Percentiles rank a stretch among this genome's conserved stretches.
Evolutionary conservation across 2,329 filamentous ascomycete genomes (phyloP).

Genomic region (Talaromyces sp.): DNA sequence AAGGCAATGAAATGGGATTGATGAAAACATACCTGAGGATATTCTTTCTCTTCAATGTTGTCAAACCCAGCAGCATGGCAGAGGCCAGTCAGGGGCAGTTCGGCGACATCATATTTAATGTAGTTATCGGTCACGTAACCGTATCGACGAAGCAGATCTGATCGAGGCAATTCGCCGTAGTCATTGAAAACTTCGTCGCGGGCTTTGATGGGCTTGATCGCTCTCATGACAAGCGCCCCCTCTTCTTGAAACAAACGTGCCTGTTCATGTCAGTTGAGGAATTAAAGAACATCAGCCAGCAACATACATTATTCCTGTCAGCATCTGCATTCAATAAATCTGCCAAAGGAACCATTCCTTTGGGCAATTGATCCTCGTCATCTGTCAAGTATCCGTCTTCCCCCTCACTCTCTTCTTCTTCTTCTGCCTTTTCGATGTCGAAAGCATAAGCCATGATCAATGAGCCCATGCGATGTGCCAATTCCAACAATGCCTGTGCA

Average conservation of each 20-base stretch:
- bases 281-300: neutral
- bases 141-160: slow-evolving; percentile 78
- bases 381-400: slow-evolving; percentile 54
- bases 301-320: slow-evolving; percentile 69
- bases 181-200: slow-evolving; percentile 84
- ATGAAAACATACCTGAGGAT: slow-evolving; percentile 9
- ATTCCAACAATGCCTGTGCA: slow-evolving; percentile 48
- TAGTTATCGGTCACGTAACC: slow-evolving; percentile 83
- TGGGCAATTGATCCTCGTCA: slow-evolving; percentile 62
- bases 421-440: slow-evolving; percentile 63
- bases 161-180: slow-evolving; percentile 78
- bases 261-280: slow-evolving; percentile 26
- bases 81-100: slow-evolving; percentile 64
- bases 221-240: slow-evolving; percentile 63
- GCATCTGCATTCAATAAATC: slow-evolving; percentile 88
- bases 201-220: slow-evolving; percentile 63
- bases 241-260: slow-evolving; percentile 61
- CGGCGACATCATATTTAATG: slow-evolving; percentile 74
- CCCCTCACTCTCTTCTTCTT: slow-evolving; percentile 56
- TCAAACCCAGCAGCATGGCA: slow-evolving; percentile 38
- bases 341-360: slow-evolving; percentile 88
- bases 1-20: neutral
- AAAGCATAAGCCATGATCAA: slow-evolving; percentile 93
- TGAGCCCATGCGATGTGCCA: slow-evolving; percentile 78
- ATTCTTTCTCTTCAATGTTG: slow-evolving; percentile 16